Evolutionary conservation across 257 asterid genomes (phyloP), one percentile per base, ranked within the genome.

Genomic region (Thymus mandschuricus): DNA sequence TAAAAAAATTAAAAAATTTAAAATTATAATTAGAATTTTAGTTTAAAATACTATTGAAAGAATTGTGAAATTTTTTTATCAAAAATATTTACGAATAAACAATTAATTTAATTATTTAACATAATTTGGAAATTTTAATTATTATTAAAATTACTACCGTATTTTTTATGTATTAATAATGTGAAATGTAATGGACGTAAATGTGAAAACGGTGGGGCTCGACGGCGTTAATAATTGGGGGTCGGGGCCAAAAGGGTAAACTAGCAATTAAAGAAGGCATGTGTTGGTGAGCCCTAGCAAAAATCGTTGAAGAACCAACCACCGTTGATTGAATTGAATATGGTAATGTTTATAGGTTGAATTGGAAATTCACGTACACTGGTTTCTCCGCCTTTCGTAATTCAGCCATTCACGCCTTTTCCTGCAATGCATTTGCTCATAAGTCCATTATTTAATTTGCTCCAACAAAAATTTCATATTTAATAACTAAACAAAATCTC

Each of bases 401-500:
- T n/a, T 51, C 58, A 78, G 70, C 74, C 74, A 74, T 69, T 78
- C 79, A 74, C 82, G 79, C 76, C 64, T 69, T 21, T 63, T 31
- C 82, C 73, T 44, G 55, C 58, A 1, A 58, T 40, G n/a, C 10
- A 12, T 34, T 31, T 3, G 27, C 11, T 38, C 33, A 0, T 21
- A 21, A 6, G 15, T 40, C 34, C 34, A 15, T 38, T 61, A 5
- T 15, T 51, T 44, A 2, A 43, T 43, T 43, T 43, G 5, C 44
- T 38, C 44, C 44, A 38, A 3, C 6, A 38, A 38, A 3, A 6
- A 6, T 38, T 38, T 1, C 3, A 38, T 38, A 38, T 38, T 21
- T 21, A 21, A 21, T 21, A 21, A 21, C 21, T 21, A 21, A 21
- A 21, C 21, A 21, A 21, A 21, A 21, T 21, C 21, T 21, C 21